Conservation (phyloP, 164 flowering plant species). For the Magnolia changhungtana region DNA sequence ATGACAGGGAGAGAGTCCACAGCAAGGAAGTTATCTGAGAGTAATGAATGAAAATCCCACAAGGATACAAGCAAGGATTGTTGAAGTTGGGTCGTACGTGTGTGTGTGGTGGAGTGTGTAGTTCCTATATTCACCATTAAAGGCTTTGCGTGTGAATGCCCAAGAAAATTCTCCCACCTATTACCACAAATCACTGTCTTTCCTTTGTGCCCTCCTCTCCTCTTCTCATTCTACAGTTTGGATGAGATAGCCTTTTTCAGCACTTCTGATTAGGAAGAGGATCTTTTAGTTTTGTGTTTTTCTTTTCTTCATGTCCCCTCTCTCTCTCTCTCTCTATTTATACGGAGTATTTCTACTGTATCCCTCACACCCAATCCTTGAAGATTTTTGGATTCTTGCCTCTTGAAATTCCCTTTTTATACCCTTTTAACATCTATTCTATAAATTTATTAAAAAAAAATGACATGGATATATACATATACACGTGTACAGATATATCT, state of each 20-base stretch:
- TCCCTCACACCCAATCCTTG: background rate
- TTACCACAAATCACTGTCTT: background rate
- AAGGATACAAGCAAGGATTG: slow-evolving; percentile 36
- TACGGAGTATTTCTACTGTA: background rate
- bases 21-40: slow-evolving; percentile 27
- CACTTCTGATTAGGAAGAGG: background rate
- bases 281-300: slow-evolving; percentile 3
- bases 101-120: background rate
- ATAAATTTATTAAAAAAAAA: background rate
- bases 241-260: slow-evolving; percentile 5
- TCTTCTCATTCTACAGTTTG: background rate
- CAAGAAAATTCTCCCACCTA: slow-evolving; percentile 2
- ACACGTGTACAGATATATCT: background rate
- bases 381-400: background rate
- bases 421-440: background rate
- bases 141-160: slow-evolving; percentile 49
- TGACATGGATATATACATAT: background rate
- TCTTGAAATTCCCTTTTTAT: background rate
- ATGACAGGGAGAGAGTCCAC: slow-evolving; percentile 23
- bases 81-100: slow-evolving; percentile 2
- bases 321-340: background rate
- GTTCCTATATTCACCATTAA: slow-evolving; percentile 36
- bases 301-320: background rate
- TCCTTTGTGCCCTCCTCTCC: too few species aligned
- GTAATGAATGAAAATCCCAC: slow-evolving; percentile 30